Evolutionary conservation across 192 early-diverging fungal genomes (phyloP).

Genomic region (Coemansia sp.): DNA sequence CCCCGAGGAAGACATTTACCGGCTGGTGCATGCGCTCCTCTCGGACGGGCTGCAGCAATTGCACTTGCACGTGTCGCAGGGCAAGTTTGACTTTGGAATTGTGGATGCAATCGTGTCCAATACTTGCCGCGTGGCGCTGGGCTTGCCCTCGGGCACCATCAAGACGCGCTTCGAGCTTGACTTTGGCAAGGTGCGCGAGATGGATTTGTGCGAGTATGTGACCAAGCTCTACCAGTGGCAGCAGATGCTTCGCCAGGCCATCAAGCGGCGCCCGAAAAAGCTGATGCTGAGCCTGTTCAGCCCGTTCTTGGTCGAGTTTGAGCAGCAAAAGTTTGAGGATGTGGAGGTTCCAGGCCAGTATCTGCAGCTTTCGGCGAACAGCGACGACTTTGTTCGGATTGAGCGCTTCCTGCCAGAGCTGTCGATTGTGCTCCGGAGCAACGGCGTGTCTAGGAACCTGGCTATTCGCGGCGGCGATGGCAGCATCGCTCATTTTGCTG

Average conservation of each 20-base stretch:
- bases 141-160: conserved; percentile 64
- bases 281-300: conserved; percentile 85
- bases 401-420: conserved; percentile 93
- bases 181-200: conserved; percentile 81
- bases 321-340: conserved; percentile 97
- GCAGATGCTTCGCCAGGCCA: conserved; percentile 82
- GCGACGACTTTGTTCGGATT: conserved; percentile 91
- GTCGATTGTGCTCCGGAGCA: conserved; percentile 74
- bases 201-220: conserved; percentile 79
- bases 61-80: conserved; percentile 39
- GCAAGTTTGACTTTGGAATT: conserved; percentile 14
- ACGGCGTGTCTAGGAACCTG: conserved; percentile 70
- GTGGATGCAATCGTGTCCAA: conserved; percentile 56
- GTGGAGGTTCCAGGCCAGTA: conserved; percentile 99
- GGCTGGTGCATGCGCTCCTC: conserved; percentile 86
- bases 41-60: conserved; percentile 81
- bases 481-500: conserved; percentile 81
- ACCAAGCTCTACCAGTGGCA: conserved; percentile 88
- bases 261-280: conserved; percentile 77
- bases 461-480: conserved; percentile 92
- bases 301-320: conserved; percentile 95
- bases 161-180: conserved; percentile 83
- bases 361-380: conserved; percentile 73
- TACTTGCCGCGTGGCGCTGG: conserved; percentile 85
- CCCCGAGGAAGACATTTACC: conserved; percentile 96